Evolutionary conservation across 495 filamentous ascomycete species (phyloP).

Genomic region (Podospora sp.): DNA sequence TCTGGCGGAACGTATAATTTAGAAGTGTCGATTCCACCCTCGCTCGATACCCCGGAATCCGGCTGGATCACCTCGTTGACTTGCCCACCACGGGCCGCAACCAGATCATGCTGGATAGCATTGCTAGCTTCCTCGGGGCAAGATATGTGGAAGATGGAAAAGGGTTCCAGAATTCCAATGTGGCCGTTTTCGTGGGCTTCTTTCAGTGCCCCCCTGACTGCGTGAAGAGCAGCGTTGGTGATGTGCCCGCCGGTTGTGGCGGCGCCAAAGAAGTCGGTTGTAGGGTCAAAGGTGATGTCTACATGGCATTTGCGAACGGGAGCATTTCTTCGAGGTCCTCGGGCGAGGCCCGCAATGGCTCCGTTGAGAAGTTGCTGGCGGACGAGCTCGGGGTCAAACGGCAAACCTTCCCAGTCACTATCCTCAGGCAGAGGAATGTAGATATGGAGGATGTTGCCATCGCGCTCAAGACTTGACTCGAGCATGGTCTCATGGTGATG

Average conservation of each 20-base stretch:
- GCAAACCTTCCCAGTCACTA: constrained; percentile 45
- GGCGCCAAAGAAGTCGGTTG: constrained; percentile 60
- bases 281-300: constrained; percentile 65
- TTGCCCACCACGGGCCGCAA: constrained; percentile 77
- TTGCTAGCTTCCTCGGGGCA: constrained; percentile 82
- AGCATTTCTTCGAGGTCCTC: constrained; percentile 76
- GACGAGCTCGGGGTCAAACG: constrained; percentile 59
- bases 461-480: constrained; percentile 42
- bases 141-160: constrained; percentile 83
- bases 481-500: constrained; percentile 38
- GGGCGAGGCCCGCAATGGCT: constrained; percentile 78
- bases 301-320: constrained; percentile 74
- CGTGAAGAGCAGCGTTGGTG: constrained; percentile 72
- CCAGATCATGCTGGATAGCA: constrained; percentile 87
- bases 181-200: constrained; percentile 50
- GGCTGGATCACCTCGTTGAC: constrained; percentile 79
- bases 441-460: constrained; percentile 66
- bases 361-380: constrained; percentile 74
- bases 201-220: constrained; percentile 66
- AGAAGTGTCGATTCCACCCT: constrained; percentile 59
- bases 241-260: constrained; percentile 73
- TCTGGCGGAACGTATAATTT: constrained; percentile 84
- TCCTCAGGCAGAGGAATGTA: constrained; percentile 40
- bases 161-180: constrained; percentile 81
- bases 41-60: constrained; percentile 28